These are phyloP conservation scores for Claviceps lovelessii DNA, from an alignment of 2,329 filamentous ascomycete species.

Conservation along the genomic window DNA sequence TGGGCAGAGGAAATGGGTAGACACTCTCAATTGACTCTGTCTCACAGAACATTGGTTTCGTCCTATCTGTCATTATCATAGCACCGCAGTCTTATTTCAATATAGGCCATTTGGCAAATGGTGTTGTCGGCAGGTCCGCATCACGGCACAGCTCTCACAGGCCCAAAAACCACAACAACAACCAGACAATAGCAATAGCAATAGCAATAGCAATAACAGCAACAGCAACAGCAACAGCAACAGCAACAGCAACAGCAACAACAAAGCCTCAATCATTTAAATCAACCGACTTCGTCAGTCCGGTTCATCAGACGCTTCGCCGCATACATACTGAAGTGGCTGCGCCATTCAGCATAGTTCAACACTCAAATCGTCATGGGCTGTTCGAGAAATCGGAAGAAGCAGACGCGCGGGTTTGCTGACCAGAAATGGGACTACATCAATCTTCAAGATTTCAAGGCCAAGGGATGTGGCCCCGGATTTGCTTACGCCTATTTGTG, in stretches of 20 bases:
- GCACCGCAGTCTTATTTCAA: neutral
- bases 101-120: constrained; percentile 30
- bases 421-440: constrained; percentile 96
- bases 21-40: neutral
- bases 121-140: constrained; percentile 29
- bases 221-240: too few species aligned
- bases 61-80: neutral
- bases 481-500: constrained; percentile 78
- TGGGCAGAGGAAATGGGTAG: neutral
- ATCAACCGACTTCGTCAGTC: too few species aligned
- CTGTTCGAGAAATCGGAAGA: constrained; percentile 47
- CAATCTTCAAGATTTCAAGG: constrained; percentile 63
- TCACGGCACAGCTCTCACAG: constrained; percentile 3
- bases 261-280: neutral
- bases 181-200: too few species aligned
- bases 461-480: constrained; percentile 58
- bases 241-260: neutral
- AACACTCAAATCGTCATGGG: constrained; percentile 37
- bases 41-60: neutral
- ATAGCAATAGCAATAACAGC: neutral
- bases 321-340: neutral
- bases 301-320: neutral
- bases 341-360: neutral
- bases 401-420: constrained; percentile 50
- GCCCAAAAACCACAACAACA: neutral